phyloP scores from a whole-genome alignment of 768 basidiomycete species.

The Tricholoma saponaceum region DNA sequence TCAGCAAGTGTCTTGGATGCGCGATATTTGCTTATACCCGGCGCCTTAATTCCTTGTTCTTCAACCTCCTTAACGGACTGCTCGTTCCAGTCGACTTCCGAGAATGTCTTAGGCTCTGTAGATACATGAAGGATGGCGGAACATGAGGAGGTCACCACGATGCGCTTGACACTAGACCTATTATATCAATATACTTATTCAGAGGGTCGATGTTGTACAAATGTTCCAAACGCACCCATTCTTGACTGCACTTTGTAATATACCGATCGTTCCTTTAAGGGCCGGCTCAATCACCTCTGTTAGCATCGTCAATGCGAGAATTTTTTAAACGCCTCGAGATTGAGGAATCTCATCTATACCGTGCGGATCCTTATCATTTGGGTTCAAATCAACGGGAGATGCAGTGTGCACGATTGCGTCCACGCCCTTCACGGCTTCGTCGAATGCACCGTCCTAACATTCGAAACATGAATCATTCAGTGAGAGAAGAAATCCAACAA shows the following conservation, averaged over 20 bases:
- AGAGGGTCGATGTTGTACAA: background rate
- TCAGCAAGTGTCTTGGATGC: constrained; percentile 69
- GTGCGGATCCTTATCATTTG: constrained; percentile 27
- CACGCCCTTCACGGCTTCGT: constrained; percentile 73
- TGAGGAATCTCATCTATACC: background rate
- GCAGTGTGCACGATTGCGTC: constrained; percentile 70
- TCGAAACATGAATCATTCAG: background rate
- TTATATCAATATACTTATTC: background rate
- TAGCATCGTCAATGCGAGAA: background rate
- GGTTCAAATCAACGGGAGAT: constrained; percentile 51
- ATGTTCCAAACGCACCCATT: constrained; percentile 32
- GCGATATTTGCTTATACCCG: constrained; percentile 41
- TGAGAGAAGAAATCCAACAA: background rate
- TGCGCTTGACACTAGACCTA: constrained; percentile 51
- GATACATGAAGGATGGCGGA: constrained; percentile 38
- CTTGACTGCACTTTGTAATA: constrained; percentile 54
- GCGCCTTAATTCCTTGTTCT: constrained; percentile 44
- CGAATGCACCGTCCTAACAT: constrained; percentile 61
- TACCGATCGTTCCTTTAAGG: constrained; percentile 58
- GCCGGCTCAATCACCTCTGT: constrained; percentile 65
- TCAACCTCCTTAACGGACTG: constrained; percentile 38
- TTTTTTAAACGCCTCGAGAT: background rate
- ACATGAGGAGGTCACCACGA: constrained; percentile 65
- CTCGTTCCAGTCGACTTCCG: constrained; percentile 62
- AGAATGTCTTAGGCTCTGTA: constrained; percentile 27